Conservation (phyloP, 2,329 filamentous ascomycete genomes). For the Knufia petricola region DNA sequence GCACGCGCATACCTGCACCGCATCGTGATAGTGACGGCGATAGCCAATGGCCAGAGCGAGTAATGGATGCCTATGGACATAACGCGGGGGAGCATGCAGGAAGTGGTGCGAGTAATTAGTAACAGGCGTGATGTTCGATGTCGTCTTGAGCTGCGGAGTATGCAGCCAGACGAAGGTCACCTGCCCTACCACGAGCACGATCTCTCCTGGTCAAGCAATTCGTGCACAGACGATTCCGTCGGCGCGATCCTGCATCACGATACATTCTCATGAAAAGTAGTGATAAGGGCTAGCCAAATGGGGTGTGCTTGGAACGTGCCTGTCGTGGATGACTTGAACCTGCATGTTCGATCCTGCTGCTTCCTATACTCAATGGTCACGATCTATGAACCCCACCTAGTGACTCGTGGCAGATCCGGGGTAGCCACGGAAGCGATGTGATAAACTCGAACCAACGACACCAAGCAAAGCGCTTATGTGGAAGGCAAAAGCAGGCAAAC, state of each 20-base stretch:
- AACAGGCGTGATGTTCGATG: too few species aligned
- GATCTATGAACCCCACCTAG: too few species aligned
- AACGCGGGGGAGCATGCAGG: not conserved
- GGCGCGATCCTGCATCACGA: not conserved
- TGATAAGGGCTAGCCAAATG: not conserved
- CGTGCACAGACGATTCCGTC: not conserved
- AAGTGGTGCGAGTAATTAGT: not conserved
- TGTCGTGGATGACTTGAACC: not conserved
- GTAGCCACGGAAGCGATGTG: too few species aligned
- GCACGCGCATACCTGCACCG: not conserved
- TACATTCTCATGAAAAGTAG: not conserved
- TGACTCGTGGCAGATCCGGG: too few species aligned
- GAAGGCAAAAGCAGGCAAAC: too few species aligned
- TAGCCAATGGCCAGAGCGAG: not conserved
- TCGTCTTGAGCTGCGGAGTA: not conserved
- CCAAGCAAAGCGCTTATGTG: too few species aligned
- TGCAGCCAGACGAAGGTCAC: not conserved
- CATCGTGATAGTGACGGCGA: conserved; percentile 1
- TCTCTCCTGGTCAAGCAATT: not conserved
- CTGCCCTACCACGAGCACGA: not conserved
- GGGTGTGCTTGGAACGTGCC: not conserved
- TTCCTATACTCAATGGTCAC: too few species aligned
- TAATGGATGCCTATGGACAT: not conserved
- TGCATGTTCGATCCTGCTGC: not conserved
- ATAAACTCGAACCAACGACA: too few species aligned